phyloP scores from a whole-genome alignment of 23 red algal species.

The Gracilariopsis chorda region DNA sequence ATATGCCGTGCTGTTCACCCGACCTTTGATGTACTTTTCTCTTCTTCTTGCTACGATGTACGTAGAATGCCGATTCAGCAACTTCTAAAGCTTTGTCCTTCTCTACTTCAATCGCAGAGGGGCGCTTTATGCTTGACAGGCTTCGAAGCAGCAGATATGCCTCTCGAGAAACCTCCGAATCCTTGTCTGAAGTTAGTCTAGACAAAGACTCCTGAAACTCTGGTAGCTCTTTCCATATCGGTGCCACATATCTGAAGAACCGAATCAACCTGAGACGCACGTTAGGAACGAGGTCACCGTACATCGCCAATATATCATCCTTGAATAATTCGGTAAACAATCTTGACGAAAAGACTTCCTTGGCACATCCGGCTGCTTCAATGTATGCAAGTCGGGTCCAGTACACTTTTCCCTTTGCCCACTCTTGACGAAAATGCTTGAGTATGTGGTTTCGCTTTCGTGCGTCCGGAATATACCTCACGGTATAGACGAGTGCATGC shows the following conservation, averaged over 20 bases:
- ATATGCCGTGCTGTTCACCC: background rate
- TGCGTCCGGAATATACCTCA: constrained; percentile 70
- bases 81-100: constrained; percentile 8
- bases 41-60: background rate
- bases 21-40: constrained; percentile 1
- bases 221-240: constrained; percentile 34
- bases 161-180: constrained; percentile 19
- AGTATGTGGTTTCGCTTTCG: constrained; percentile 56
- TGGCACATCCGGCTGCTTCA: constrained; percentile 56
- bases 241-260: constrained; percentile 5
- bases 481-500: constrained; percentile 33
- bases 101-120: constrained; percentile 5
- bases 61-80: constrained; percentile 1
- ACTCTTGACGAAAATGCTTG: constrained; percentile 70
- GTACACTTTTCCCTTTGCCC: constrained; percentile 78
- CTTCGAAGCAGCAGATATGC: background rate
- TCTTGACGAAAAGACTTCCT: constrained; percentile 32
- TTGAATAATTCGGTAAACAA: constrained; percentile 57
- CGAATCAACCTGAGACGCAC: constrained; percentile 54
- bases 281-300: constrained; percentile 59
- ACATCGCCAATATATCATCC: constrained; percentile 50
- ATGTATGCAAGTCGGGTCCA: constrained; percentile 77
- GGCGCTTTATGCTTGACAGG: background rate
- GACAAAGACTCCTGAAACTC: constrained; percentile 20
- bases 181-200: background rate